These are phyloP conservation scores for Schrenkiella parvula DNA, from an alignment of 345 rosid species.

Conservation along the genomic window DNA sequence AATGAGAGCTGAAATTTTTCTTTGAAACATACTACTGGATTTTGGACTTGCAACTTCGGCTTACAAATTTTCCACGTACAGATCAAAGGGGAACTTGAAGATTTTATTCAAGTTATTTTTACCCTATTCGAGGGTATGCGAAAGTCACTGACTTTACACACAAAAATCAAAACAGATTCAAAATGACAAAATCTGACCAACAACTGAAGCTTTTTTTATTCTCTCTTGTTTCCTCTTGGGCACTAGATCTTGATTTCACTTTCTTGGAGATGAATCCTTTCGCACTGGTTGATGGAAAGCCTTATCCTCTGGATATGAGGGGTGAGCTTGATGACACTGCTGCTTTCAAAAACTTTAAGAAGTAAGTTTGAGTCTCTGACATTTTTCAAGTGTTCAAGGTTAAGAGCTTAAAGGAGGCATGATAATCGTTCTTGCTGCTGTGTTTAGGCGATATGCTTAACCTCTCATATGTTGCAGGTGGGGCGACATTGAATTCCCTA, in stretches of 20 bases:
- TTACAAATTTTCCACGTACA: constrained; percentile 20
- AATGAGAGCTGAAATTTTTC: not conserved
- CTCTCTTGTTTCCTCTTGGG: not conserved
- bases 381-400: not conserved
- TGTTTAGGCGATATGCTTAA: not conserved
- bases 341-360: constrained; percentile 95
- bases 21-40: not conserved
- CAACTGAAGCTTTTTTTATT: not conserved
- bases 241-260: constrained; percentile 87
- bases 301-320: constrained; percentile 97
- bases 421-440: not conserved
- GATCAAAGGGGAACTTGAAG: constrained; percentile 66
- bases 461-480: constrained; percentile 52
- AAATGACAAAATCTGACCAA: not conserved
- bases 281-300: constrained; percentile 82
- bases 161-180: not conserved
- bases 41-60: not conserved
- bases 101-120: constrained; percentile 64
- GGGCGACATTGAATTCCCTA: constrained; percentile 86
- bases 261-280: constrained; percentile 99
- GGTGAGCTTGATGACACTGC: constrained; percentile 99
- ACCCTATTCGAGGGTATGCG: constrained; percentile 73
- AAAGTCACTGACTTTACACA: not conserved
- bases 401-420: not conserved
- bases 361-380: constrained; percentile 39